Evolutionary conservation across 2,329 filamentous ascomycete species (phyloP), one percentile per base, ranked within the genome.

Genomic region (Pleomassaria siparia): DNA sequence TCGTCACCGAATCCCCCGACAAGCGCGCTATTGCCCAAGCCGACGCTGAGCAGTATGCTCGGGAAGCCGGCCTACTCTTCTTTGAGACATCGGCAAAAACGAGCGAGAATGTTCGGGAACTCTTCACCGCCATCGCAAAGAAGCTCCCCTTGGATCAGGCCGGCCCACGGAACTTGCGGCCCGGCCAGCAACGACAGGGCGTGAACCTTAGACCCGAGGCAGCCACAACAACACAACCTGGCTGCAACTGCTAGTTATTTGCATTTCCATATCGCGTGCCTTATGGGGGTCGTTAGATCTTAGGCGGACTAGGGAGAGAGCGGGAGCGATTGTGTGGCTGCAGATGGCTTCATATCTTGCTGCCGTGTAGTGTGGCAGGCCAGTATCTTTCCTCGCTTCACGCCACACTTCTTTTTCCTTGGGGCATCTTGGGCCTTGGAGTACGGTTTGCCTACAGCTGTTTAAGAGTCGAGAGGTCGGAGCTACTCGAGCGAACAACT

Each of bases 71-170:
- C 33, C 83, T 99, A 5, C 81, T 99, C 44, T 99, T 99, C 80
- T 99, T 99, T 72, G 94, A 99, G 74, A 99, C 94, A 3, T 96
- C 91, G 10, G 94, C 94, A 58, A 99, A 99, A 81, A 96, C 92
- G 29, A 88, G 91, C 48, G 91, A 95, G 75, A 99, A 99, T 64
- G 94, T 99, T 46, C 84, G 86, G 65, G 94, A 97, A 62, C 80
- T 99, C 44, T 99, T 99, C 75, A 96, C 92, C 33, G 91, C 91
- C 49, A 97, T 99, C 69, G 94, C 94, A 53, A 96, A 92, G 86
- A 97, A 96, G 76, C 80, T 99, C 57, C 94, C 94, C 25, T 85
- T 97, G 60, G 94, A 99, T 69, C 94, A 97, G 74, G 91, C 86
- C 42, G 92, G 91, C n/a, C 90, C 92, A 54, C 84, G 92, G 70